Percentiles rank a stretch among this genome's conserved stretches.
Evolutionary conservation across 2,329 filamentous ascomycete species (phyloP).

Genomic region (Coniochaeta ligniaria): DNA sequence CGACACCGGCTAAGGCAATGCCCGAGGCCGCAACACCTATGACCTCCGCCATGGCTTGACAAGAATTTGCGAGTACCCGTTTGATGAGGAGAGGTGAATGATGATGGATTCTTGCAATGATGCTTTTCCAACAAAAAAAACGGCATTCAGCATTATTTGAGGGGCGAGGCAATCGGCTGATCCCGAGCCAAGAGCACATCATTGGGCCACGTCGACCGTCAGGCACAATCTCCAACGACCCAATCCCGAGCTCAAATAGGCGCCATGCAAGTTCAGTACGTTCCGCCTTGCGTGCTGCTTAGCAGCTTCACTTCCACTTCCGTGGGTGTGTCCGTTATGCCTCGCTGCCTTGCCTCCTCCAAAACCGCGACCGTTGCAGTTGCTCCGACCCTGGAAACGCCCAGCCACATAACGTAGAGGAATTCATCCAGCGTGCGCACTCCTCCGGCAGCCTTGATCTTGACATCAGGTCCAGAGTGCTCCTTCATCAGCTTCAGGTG

Average conservation of each 20-base stretch:
- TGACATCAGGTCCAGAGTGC: constrained; percentile 31
- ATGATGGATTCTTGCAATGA: too few relatives aligned
- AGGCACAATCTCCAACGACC: neutral
- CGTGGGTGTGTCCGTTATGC: constrained; percentile 24
- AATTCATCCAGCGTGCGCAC: constrained; percentile 50
- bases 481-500: constrained; percentile 48
- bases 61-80: neutral
- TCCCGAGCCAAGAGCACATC: too few relatives aligned
- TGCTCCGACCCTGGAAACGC: constrained; percentile 48
- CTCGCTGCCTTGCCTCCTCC: constrained; percentile 43
- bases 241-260: neutral
- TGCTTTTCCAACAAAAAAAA: too few relatives aligned
- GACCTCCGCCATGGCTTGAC: neutral
- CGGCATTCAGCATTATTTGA: too few relatives aligned
- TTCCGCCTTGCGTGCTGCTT: neutral
- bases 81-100: too few relatives aligned
- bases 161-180: too few relatives aligned
- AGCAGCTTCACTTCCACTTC: neutral
- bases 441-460: constrained; percentile 52
- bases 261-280: neutral
- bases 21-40: neutral
- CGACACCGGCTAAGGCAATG: neutral
- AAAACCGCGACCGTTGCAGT: constrained; percentile 48
- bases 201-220: too few relatives aligned
- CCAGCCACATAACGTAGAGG: constrained; percentile 44